These are phyloP conservation scores for Eudorina sp. DNA, from an alignment of 139 green algal genomes.

Conservation along the genomic window DNA sequence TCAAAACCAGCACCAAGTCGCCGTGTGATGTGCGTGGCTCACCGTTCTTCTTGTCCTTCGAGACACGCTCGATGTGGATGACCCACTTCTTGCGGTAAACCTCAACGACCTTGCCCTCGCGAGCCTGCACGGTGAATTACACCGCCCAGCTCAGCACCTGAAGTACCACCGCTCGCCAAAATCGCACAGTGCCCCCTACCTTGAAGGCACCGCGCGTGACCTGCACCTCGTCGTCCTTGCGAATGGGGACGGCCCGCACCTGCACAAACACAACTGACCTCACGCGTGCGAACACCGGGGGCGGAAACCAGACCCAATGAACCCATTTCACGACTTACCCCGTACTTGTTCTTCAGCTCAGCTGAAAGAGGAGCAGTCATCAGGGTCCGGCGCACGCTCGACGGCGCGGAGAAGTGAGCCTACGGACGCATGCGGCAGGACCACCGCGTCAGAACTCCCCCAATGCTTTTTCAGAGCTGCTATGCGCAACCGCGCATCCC, in stretches of 20 bases:
- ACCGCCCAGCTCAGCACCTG: not conserved
- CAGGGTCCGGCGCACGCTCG: constrained; percentile 89
- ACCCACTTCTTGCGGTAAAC: constrained; percentile 99
- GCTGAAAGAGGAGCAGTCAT: constrained; percentile 95
- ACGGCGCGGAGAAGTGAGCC: constrained; percentile 98
- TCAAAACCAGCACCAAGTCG: too few species aligned
- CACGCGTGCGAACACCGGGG: too few species aligned
- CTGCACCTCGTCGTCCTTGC: constrained; percentile 99
- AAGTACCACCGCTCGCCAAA: not conserved
- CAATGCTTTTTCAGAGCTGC: too few species aligned
- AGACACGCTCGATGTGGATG: constrained; percentile 99
- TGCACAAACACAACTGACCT: constrained; percentile 54
- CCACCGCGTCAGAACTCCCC: not conserved
- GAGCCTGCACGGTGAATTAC: constrained; percentile 67
- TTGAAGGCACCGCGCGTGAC: constrained; percentile 98
- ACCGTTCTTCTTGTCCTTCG: constrained; percentile 99
- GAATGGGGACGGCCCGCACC: constrained; percentile 94
- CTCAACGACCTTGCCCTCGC: constrained; percentile 96
- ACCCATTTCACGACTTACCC: constrained; percentile 63
- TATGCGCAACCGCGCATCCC: too few species aligned
- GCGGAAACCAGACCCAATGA: too few species aligned
- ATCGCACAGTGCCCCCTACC: constrained; percentile 57
- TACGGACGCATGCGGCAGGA: constrained; percentile 61
- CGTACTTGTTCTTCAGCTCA: constrained; percentile 95
- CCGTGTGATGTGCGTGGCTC: too few species aligned